Conservation (phyloP, 2,329 filamentous ascomycete species). For the Ophiosphaerella herpotricha region DNA sequence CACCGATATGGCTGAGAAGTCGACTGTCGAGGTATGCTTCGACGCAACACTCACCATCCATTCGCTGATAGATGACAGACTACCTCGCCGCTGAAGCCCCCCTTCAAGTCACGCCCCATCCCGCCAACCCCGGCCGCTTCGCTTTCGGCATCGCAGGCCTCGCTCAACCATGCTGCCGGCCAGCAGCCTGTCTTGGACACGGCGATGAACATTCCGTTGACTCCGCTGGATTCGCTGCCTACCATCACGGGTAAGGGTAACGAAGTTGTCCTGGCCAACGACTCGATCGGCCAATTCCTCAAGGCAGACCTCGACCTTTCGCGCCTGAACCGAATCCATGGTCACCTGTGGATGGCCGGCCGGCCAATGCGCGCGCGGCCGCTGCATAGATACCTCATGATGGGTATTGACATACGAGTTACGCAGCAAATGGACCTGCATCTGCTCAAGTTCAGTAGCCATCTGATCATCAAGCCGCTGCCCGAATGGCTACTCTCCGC, state of each 20-base stretch:
- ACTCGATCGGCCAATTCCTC: slow-evolving; percentile 34
- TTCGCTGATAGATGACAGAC: slow-evolving; percentile 7
- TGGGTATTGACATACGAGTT: slow-evolving; percentile 33
- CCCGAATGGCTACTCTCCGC: slow-evolving; percentile 38
- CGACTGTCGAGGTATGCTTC: not conserved
- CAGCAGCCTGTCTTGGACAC: slow-evolving; percentile 28
- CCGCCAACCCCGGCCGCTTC: slow-evolving; percentile 16
- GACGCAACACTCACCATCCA: not conserved
- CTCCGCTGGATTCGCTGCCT: slow-evolving; percentile 38
- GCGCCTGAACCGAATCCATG: slow-evolving; percentile 41
- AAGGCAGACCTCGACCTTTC: slow-evolving; percentile 34
- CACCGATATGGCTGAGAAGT: too few relatives aligned
- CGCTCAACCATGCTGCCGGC: slow-evolving; percentile 7
- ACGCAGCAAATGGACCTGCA: slow-evolving; percentile 46
- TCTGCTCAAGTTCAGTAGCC: slow-evolving; percentile 39
- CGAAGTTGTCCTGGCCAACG: slow-evolving; percentile 25
- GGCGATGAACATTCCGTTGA: slow-evolving; percentile 21
- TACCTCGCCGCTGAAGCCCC: slow-evolving; percentile 16
- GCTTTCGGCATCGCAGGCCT: slow-evolving; percentile 12
- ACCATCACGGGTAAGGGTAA: slow-evolving; percentile 33
- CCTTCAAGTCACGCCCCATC: slow-evolving; percentile 29
- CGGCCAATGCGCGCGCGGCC: slow-evolving; percentile 43
- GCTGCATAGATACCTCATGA: slow-evolving; percentile 44
- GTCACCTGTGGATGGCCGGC: slow-evolving; percentile 44
- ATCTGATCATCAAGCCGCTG: slow-evolving; percentile 39